Conservation (phyloP, 129 eudicot species). For the Logfia minima region DNA sequence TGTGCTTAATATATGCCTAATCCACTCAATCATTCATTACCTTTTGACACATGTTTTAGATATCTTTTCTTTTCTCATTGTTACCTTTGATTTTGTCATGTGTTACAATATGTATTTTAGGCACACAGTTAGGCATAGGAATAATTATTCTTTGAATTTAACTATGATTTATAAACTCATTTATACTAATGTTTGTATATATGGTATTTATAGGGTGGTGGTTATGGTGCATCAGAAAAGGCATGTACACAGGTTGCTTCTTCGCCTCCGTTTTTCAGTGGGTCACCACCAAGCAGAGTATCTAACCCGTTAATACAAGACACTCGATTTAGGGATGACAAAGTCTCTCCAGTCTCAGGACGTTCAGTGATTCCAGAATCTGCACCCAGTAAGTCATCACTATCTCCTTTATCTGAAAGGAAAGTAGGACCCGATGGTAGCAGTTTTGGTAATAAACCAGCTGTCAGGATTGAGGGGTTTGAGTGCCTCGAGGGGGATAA, state of each 20-base stretch:
- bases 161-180: neutral
- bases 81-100: neutral
- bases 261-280: conserved; percentile 81
- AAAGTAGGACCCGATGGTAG: conserved; percentile 59
- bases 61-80: neutral
- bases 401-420: conserved; percentile 48
- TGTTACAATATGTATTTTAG: too few relatives aligned
- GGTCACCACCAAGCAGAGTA: conserved; percentile 95
- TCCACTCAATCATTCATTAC: too few relatives aligned
- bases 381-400: conserved; percentile 37
- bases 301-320: conserved; percentile 91
- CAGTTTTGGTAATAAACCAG: conserved; percentile 80
- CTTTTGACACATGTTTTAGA: too few relatives aligned
- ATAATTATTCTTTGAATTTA: neutral
- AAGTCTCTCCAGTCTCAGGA: conserved; percentile 46
- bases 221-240: conserved; percentile 44
- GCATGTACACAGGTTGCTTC: conserved; percentile 50
- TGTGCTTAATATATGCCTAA: too few relatives aligned
- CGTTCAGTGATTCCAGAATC: conserved; percentile 36
- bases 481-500: conserved; percentile 66
- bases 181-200: neutral
- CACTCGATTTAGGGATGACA: conserved; percentile 61
- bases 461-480: conserved; percentile 84
- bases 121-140: too few relatives aligned
- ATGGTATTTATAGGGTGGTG: conserved; percentile 44